Base-by-base conservation (phyloP, 148 eudicot species). In the Rhododendron ferrugineum region DNA sequence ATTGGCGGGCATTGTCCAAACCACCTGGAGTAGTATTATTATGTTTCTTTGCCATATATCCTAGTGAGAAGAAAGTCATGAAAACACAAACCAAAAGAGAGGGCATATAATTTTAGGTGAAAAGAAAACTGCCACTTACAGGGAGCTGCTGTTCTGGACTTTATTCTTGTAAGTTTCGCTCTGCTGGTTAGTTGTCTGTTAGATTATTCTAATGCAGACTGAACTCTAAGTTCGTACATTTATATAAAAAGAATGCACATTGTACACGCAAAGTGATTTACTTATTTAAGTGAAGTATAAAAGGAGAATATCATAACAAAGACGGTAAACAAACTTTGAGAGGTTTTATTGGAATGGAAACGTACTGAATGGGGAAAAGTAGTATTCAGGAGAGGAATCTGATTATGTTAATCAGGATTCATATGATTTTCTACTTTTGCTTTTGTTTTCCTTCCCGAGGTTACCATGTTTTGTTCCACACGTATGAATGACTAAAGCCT, bases 21-120 rank as follows among this genome's bases (percentile, higher is more conserved):
- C 28, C 74, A 68, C 30, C 75, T 5, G 75, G 37, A 14, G 75
- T 14, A 30, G 74, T 68, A 30, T 4, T 28, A 28, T 11, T 28
- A 70, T 70, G 75, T 70, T 70, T 70, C 75, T 30, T 70, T 28
- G 75, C 37, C 75, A 70, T n/a, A n/a, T n/a, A n/a, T 70, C 75
- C 75, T 70, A 30, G 13, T 13, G 20, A 70, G 37, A 30, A 70
- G 75, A 70, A 14, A 13, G 75, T 70, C 75, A 4, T 14, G 75
- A 30, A 30, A 64, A 64, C 2, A 30, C 75, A 28, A 68, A 30
- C 36, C 36, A 22, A 70, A 13, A 70, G 37, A 30, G 75, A 70
- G 75, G 36, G 4, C 75, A 70, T 28, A 2, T 66, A 30, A 30
- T 30, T 30, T 70, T 68, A 11, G 74, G 36, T 30, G 73, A 68